Percentiles rank a stretch among this genome's conserved stretches.
Conservation (phyloP, 768 basidiomycete species). For the Exsudoporus frostii region DNA sequence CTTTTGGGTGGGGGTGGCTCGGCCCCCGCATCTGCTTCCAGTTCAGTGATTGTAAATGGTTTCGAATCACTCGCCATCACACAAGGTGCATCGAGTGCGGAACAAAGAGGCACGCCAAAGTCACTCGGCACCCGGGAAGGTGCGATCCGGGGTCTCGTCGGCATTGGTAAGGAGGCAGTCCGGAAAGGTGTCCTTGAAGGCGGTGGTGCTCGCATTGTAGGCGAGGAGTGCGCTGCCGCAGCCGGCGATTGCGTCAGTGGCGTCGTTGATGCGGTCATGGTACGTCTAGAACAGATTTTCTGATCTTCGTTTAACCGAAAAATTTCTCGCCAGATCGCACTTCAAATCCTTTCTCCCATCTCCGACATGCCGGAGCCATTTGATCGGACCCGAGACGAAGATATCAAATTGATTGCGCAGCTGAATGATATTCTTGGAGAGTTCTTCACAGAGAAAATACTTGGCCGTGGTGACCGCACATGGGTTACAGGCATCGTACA, state of each 20-base stretch:
- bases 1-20: conserved; percentile 47
- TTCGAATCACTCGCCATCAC: conserved; percentile 26
- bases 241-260: conserved; percentile 35
- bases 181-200: conserved; percentile 79
- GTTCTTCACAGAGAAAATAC: conserved; percentile 55
- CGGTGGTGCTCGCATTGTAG: conserved; percentile 73
- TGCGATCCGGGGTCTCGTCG: conserved; percentile 81
- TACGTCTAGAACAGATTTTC: conserved; percentile 28
- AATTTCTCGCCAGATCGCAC: conserved; percentile 47
- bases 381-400: conserved; percentile 45
- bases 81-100: conserved; percentile 38
- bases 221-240: conserved; percentile 52
- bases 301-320: not conserved
- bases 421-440: conserved; percentile 57
- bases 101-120: conserved; percentile 41
- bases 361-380: conserved; percentile 60
- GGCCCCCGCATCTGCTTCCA: conserved; percentile 3
- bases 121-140: conserved; percentile 84
- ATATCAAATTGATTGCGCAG: conserved; percentile 43
- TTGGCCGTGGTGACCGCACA: conserved; percentile 45
- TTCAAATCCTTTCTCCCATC: conserved; percentile 54
- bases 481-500: conserved; percentile 63
- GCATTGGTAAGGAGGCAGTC: conserved; percentile 82
- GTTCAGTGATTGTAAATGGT: conserved; percentile 20
- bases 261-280: conserved; percentile 62